Conservation (phyloP, 805 yeast genomes). For the Starmera amethionina region DNA sequence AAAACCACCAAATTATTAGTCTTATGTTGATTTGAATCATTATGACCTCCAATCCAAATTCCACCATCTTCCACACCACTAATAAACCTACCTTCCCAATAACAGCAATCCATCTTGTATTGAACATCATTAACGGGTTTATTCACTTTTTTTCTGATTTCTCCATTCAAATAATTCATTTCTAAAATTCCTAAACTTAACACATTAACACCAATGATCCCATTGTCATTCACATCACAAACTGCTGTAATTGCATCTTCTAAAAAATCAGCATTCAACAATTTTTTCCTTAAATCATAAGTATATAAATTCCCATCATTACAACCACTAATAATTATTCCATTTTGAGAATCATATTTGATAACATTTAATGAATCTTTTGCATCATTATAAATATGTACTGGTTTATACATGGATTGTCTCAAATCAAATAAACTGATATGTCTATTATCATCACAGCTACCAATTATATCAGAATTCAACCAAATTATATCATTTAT, state of each 20-base stretch:
- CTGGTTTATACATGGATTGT: constrained; percentile 17
- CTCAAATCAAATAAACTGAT: constrained; percentile 8
- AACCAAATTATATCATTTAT: constrained; percentile 6
- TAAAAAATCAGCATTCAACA: constrained; percentile 4
- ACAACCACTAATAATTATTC: constrained; percentile 9
- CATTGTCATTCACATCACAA: not conserved
- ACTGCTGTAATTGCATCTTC: constrained; percentile 5
- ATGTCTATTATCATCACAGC: constrained; percentile 12
- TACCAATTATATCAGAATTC: constrained; percentile 7
- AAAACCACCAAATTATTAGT: too few relatives aligned
- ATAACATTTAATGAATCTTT: constrained; percentile 18
- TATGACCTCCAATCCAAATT: too few relatives aligned
- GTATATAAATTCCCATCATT: constrained; percentile 14
- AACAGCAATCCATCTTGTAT: too few relatives aligned
- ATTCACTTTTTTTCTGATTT: too few relatives aligned
- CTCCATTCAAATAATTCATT: not conserved
- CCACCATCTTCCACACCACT: too few relatives aligned
- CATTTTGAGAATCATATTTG: constrained; percentile 1
- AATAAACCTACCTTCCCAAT: too few relatives aligned
- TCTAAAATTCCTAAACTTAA: not conserved
- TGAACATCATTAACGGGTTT: too few relatives aligned
- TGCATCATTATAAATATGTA: constrained; percentile 24
- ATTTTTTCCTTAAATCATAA: constrained; percentile 14
- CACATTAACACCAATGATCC: not conserved
- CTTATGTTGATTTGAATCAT: too few relatives aligned